Evolutionary conservation across 148 eudicot genomes (phyloP).

Genomic region (Gaultheria prostrata): DNA sequence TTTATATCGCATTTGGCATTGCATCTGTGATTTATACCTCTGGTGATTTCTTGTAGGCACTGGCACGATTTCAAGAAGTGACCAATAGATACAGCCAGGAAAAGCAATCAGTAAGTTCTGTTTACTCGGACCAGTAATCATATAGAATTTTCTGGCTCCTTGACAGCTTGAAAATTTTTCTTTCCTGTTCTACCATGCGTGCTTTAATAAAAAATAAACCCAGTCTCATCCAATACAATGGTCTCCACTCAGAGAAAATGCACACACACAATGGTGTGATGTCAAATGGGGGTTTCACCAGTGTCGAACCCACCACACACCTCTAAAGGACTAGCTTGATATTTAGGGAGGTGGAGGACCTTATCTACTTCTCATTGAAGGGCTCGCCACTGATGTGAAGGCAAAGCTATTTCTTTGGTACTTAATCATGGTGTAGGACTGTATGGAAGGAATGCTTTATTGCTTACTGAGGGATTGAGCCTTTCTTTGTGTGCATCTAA

Average conservation of each 20-base stretch:
- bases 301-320: not conserved
- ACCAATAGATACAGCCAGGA: conserved; percentile 90
- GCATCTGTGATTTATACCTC: not conserved
- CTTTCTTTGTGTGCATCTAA: not conserved
- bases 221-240: not conserved
- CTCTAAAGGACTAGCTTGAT: not conserved
- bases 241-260: not conserved
- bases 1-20: not conserved
- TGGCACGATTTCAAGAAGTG: conserved; percentile 94
- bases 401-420: not conserved
- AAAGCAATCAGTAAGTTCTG: conserved; percentile 78
- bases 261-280: not conserved
- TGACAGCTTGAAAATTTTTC: not conserved
- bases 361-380: not conserved
- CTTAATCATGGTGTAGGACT: not conserved
- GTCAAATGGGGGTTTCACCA: not conserved
- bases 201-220: not conserved
- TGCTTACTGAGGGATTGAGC: not conserved
- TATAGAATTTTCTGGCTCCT: not conserved
- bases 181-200: not conserved
- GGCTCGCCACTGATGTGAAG: not conserved
- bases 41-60: conserved; percentile 51
- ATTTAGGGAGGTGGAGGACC: not conserved
- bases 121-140: conserved; percentile 1
- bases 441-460: not conserved